phyloP scores from a whole-genome alignment of 768 basidiomycete genomes.

The Crepidotus variabilis region DNA sequence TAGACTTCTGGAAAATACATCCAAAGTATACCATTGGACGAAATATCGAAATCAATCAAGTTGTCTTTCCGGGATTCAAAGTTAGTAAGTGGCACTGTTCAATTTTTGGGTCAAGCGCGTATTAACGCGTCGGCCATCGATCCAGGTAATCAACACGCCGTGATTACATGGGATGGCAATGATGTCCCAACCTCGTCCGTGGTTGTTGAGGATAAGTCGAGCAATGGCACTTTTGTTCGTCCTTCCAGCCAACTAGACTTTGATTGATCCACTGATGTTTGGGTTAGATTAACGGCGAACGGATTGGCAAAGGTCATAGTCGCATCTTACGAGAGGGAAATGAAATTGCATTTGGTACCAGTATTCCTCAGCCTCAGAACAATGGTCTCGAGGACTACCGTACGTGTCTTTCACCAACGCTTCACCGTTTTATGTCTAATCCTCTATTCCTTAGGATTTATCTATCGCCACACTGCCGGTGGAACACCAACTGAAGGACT shows the following conservation, averaged over 20 bases:
- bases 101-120: not conserved
- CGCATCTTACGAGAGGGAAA: slow-evolving; percentile 72
- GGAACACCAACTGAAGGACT: slow-evolving; percentile 49
- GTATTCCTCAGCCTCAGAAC: slow-evolving; percentile 38
- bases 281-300: slow-evolving; percentile 60
- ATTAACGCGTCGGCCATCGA: slow-evolving; percentile 1
- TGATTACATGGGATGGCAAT: slow-evolving; percentile 56
- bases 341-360: slow-evolving; percentile 82
- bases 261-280: not conserved
- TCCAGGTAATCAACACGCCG: slow-evolving; percentile 57
- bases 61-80: slow-evolving; percentile 66
- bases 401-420: slow-evolving; percentile 29
- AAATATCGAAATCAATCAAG: slow-evolving; percentile 39
- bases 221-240: slow-evolving; percentile 73
- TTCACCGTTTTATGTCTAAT: not conserved
- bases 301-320: slow-evolving; percentile 54
- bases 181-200: slow-evolving; percentile 38
- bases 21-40: slow-evolving; percentile 55
- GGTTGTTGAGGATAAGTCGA: slow-evolving; percentile 53
- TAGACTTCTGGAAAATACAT: slow-evolving; percentile 59
- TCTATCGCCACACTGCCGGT: slow-evolving; percentile 62
- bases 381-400: slow-evolving; percentile 68
- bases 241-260: not conserved
- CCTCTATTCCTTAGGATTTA: slow-evolving; percentile 46
- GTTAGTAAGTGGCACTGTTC: slow-evolving; percentile 52